phyloP scores from a whole-genome alignment of 306 rosid genomes.

The Pterocarpus santalinus region DNA sequence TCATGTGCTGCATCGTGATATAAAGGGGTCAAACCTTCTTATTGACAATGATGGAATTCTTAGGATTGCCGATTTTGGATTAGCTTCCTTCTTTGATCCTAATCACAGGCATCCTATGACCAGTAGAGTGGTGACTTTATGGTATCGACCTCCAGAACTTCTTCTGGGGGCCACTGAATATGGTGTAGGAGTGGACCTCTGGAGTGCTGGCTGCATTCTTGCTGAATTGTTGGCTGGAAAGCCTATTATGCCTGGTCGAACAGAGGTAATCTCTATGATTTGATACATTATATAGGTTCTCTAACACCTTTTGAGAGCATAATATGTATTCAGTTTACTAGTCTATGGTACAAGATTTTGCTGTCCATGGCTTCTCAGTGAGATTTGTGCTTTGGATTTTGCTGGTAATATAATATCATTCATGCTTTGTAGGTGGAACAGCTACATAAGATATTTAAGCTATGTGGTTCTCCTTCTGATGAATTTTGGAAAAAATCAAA shows the following conservation, averaged over 20 bases:
- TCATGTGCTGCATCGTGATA: conserved; percentile 63
- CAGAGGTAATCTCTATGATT: conserved; percentile 57
- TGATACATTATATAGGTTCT: conserved; percentile 24
- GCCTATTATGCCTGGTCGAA: conserved; percentile 68
- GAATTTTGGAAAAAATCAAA: conserved; percentile 64
- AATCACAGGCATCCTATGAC: conserved; percentile 61
- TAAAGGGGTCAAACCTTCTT: conserved; percentile 63
- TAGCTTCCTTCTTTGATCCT: conserved; percentile 60
- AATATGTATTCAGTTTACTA: conserved; percentile 31
- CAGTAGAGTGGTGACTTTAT: conserved; percentile 61
- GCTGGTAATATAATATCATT: conserved; percentile 31
- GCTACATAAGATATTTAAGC: conserved; percentile 61
- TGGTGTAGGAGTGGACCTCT: conserved; percentile 59
- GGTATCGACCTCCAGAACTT: conserved; percentile 65
- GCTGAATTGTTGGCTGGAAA: conserved; percentile 64
- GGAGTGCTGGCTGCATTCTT: conserved; percentile 68
- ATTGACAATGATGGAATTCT: conserved; percentile 57
- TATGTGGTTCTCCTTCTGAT: conserved; percentile 63
- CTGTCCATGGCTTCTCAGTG: conserved; percentile 37
- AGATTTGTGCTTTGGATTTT: conserved; percentile 40
- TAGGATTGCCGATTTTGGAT: conserved; percentile 62
- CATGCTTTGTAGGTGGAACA: conserved; percentile 57
- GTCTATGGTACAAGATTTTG: conserved; percentile 44
- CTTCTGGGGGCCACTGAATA: conserved; percentile 65
- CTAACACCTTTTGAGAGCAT: conserved; percentile 27